Evolutionary conservation across 176 grass and related monocot species (phyloP).

Genomic region (Aegilops umbellulata): DNA sequence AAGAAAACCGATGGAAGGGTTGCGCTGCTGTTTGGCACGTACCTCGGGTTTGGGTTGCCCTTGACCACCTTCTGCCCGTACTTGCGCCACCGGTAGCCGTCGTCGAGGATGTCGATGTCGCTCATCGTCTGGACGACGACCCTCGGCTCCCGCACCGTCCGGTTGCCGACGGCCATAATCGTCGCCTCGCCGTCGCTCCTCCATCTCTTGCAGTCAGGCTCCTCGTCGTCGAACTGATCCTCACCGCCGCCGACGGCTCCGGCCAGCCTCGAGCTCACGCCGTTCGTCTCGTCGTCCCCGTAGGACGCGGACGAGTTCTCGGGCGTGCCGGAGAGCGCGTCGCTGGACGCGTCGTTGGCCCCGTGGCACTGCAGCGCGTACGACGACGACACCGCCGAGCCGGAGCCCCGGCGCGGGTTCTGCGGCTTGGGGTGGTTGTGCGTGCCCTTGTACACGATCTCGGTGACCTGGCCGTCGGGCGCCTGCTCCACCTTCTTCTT

Average conservation of each 20-base stretch:
- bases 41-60: slow-evolving; percentile 71
- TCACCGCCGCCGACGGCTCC: not conserved
- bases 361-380: slow-evolving; percentile 20
- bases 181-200: slow-evolving; percentile 43
- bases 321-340: slow-evolving; percentile 52
- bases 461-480: slow-evolving; percentile 74
- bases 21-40: not conserved
- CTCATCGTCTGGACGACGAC: slow-evolving; percentile 86
- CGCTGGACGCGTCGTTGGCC: slow-evolving; percentile 3
- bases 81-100: slow-evolving; percentile 65
- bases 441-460: slow-evolving; percentile 91
- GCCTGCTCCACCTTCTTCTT: slow-evolving; percentile 97
- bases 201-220: slow-evolving; percentile 67
- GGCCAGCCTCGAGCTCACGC: slow-evolving; percentile 45
- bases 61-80: slow-evolving; percentile 73
- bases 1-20: no score
- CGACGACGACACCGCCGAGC: not conserved
- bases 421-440: slow-evolving; percentile 83
- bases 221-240: slow-evolving; percentile 43
- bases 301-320: slow-evolving; percentile 83
- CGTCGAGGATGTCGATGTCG: slow-evolving; percentile 86
- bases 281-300: slow-evolving; percentile 66
- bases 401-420: slow-evolving; percentile 40
- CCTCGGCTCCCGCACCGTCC: slow-evolving; percentile 69
- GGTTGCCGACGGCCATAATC: slow-evolving; percentile 27